These are phyloP conservation scores for Penstemon davidsonii DNA, from an alignment of 257 asterid species.

Conservation along the genomic window DNA sequence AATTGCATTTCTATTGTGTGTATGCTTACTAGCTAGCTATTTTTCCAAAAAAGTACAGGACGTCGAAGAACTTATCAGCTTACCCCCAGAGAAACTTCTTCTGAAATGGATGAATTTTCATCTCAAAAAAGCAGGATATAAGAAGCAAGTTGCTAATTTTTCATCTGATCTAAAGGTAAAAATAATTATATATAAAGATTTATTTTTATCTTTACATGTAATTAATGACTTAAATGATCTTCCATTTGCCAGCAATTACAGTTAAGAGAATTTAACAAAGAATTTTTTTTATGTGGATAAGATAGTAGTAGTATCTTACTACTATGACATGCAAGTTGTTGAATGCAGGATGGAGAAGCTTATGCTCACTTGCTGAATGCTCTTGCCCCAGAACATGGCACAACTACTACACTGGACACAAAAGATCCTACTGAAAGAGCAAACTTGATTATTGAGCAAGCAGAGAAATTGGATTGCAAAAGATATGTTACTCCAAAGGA, in stretches of 20 bases:
- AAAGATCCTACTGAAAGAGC: slow-evolving; percentile 92
- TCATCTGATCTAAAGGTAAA: slow-evolving; percentile 91
- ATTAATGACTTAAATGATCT: not conserved
- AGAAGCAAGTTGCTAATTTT: slow-evolving; percentile 72
- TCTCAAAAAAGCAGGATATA: slow-evolving; percentile 77
- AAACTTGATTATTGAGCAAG: slow-evolving; percentile 79
- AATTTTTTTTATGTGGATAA: not conserved
- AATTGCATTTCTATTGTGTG: not conserved
- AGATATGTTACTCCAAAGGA: slow-evolving; percentile 83
- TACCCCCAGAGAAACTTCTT: slow-evolving; percentile 77
- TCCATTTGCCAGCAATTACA: too few species aligned
- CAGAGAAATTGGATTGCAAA: slow-evolving; percentile 87
- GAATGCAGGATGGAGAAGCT: slow-evolving; percentile 85
- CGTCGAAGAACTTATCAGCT: slow-evolving; percentile 83
- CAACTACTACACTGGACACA: slow-evolving; percentile 55
- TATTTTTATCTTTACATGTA: not conserved
- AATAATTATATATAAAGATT: not conserved
- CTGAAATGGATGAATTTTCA: slow-evolving; percentile 97
- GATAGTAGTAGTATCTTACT: not conserved
- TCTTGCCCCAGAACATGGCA: slow-evolving; percentile 89
- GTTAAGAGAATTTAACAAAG: too few species aligned
- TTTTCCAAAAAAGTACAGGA: slow-evolving; percentile 43
- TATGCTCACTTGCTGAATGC: slow-evolving; percentile 87
- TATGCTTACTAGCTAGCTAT: not conserved
- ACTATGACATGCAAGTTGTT: not conserved